Base-by-base conservation (phyloP, 305 asterid genomes). In the Striga hermonthica region DNA sequence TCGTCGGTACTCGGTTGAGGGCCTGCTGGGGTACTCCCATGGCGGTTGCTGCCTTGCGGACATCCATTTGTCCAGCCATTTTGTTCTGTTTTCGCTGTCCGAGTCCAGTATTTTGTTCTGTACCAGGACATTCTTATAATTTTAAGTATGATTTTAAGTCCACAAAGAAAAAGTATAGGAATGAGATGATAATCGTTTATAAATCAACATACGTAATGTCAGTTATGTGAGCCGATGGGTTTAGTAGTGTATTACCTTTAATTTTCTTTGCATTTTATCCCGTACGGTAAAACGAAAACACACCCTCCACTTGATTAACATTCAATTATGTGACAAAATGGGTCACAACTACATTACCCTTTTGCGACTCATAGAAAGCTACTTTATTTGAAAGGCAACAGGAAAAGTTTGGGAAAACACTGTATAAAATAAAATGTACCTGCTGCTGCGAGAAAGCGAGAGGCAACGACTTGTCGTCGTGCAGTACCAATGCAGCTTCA, bases 401-500 rank as follows among this genome's bases (percentile, higher is more conserved):
- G 9, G 44, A 39, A 39, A 8, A 39, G 9, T 39, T 39, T 8
- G 9, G 6, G 6, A 1, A 39, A 4, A 39, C 1, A 39, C 9
- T 4, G 43, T 39, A 15, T 36, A 40, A 50, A 56, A 58, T 10
- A 38, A 6, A 45, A 36, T 3, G 38, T 35, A 84, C 95, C 84
- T 88, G 95, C 50, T n/a, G n/a, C n/a, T 88, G 90, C 61, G 95
- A 76, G 74, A 87, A 78, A 41, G 92, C 86, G 73, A 73, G 79
- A 10, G 89, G 83, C 15, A 83, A 68, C 28, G 96, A 76, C 15
- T 81, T 81, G 56, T n/a, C n/a, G n/a, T n/a, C n/a, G n/a, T n/a
- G n/a, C n/a, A n/a, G n/a, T n/a, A 75, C 69, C 48, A 76, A 73
- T 57, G 84, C 80, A n/a, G 95, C 89, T 77, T 86, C 95, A 44